A percentile compares a stretch with the other conserved stretches of the same genome.
Conservation (phyloP, 129 eudicot species). For the Saussurea involucrata region DNA sequence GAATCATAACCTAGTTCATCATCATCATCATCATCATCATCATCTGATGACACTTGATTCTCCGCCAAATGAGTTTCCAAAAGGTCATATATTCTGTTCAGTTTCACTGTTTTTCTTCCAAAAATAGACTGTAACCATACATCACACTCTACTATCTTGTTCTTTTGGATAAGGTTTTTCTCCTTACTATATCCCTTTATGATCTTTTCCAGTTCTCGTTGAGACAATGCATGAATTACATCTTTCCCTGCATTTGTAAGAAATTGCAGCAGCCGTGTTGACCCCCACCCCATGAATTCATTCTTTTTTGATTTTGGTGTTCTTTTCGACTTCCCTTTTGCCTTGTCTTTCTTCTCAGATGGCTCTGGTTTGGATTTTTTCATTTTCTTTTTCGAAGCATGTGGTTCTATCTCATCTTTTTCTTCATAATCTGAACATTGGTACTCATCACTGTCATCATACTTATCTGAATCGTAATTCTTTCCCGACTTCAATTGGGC, state of each 20-base stretch:
- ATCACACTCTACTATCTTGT: conserved; percentile 61
- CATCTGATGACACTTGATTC: conserved; percentile 52
- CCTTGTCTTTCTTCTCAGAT: conserved; percentile 15
- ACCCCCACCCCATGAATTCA: conserved; percentile 80
- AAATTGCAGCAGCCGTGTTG: conserved; percentile 52
- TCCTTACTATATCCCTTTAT: conserved; percentile 49
- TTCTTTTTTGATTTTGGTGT: conserved; percentile 29
- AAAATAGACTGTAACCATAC: conserved; percentile 46
- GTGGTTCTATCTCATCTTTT: conserved; percentile 10
- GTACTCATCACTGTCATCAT: conserved; percentile 34
- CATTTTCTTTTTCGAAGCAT: conserved; percentile 19
- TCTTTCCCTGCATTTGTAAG: conserved; percentile 53
- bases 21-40: conserved; percentile 48
- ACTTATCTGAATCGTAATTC: conserved; percentile 37
- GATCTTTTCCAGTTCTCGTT: conserved; percentile 47
- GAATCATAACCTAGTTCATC: conserved; percentile 36
- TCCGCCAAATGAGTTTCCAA: conserved; percentile 67
- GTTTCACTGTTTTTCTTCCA: conserved; percentile 43
- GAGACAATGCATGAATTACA: conserved; percentile 41
- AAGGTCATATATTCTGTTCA: conserved; percentile 43
- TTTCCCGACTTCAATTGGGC: conserved; percentile 25
- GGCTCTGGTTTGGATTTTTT: conserved; percentile 29
- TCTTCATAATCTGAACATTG: conserved; percentile 29
- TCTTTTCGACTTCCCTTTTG: conserved; percentile 10
- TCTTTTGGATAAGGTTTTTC: conserved; percentile 53